Conservation (phyloP, 1,284 basidiomycete species). For the Inonotus hispidus region DNA sequence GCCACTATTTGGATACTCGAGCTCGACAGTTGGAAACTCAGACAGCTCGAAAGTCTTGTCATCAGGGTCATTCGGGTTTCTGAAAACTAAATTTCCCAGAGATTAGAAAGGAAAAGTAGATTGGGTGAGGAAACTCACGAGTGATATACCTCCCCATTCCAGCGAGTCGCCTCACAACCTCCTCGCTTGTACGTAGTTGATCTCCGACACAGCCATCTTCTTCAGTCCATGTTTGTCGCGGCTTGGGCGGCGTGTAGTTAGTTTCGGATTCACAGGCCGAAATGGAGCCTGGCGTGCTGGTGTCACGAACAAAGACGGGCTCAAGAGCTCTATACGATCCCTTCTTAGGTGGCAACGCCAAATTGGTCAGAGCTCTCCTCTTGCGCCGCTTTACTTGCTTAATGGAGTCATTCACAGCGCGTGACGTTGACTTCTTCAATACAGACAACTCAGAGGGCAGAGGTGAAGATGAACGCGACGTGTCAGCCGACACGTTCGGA, state of each 20-base stretch:
- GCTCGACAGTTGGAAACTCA: constrained; percentile 51
- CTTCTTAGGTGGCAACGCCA: constrained; percentile 36
- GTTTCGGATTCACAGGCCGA: constrained; percentile 33
- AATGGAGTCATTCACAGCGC: background rate
- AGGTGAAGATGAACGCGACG: background rate
- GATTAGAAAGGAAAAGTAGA: background rate
- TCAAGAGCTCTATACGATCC: background rate
- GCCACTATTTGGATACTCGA: constrained; percentile 67
- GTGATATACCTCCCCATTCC: constrained; percentile 57
- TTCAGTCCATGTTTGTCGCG: constrained; percentile 41
- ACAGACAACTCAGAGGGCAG: background rate
- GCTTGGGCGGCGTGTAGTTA: background rate
- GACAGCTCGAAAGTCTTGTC: constrained; percentile 58
- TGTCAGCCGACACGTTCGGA: background rate
- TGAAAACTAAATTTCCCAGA: constrained; percentile 47
- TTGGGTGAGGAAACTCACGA: constrained; percentile 40
- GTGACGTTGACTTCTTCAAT: background rate
- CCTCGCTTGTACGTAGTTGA: constrained; percentile 52
- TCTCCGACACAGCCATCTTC: constrained; percentile 48
- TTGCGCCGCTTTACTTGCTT: background rate
- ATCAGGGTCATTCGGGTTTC: constrained; percentile 49
- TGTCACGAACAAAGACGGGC: constrained; percentile 41
- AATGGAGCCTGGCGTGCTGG: constrained; percentile 45
- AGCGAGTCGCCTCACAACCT: constrained; percentile 45
- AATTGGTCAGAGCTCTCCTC: background rate